Base-by-base conservation (phyloP, 192 early-diverging fungal genomes). In the Coemansia sp. region DNA sequence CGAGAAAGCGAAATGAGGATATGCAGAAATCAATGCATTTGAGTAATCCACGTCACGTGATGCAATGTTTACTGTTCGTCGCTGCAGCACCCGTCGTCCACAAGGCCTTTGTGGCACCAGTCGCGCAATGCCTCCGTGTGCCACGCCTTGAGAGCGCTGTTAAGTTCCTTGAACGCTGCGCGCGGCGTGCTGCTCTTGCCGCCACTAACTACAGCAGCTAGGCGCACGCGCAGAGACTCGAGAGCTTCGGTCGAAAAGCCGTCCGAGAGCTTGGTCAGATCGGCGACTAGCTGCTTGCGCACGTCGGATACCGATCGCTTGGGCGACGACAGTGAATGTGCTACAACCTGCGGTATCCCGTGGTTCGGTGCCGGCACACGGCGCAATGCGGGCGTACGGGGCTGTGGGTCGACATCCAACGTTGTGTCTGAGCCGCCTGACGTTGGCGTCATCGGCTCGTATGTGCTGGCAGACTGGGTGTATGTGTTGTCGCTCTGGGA, bases 171-270 rank as follows among this genome's bases (percentile, higher is more conserved):
- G 29, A 56, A 50, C 48, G 47, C 17, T 8, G 17, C 24, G n/a
- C 58, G 45, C 14, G 29, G 25, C 23, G 5, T 15, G 6, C 58
- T 4, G 58, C 23, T 22, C 17, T 27, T 4, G 43, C 9, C 2
- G 45, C 11, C 9, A 17, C 10, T 4, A 9, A 7, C 17, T 14
- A 22, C n/a, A 6, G 56, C 19, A 1, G 24, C 41, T 41, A 67
- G 52, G 9, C 58, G 51, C 25, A 60, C 66, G 12, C 66, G 58
- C 4, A 67, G 41, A 4, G 58, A 6, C 52, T 67, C 66, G 35
- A 67, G 39, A 12, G 58, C 58, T 25, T 67, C 66, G 4, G 55
- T 39, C 1, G 58, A 43, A 8, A 63, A 63, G 8, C 62, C 62
- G 14, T 37, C 22, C 1, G 51, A 53, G 14, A 63, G 22, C 8